Base-by-base conservation (phyloP, 2,329 filamentous ascomycete genomes). In the Penicillium sp. region DNA sequence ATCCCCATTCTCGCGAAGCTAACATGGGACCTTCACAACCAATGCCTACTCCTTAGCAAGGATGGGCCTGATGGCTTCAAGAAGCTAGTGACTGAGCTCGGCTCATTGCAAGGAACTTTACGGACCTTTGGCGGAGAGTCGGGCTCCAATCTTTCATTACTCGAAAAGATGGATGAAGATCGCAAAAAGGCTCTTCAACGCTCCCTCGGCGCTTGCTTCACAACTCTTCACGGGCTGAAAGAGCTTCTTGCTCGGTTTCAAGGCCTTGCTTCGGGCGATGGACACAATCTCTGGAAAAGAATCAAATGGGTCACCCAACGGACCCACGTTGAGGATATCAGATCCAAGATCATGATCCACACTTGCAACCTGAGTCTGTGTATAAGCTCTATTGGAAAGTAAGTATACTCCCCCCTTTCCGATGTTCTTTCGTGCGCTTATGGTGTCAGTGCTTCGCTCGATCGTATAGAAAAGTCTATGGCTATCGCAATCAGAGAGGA, bases 61-160 rank as follows among this genome's bases (percentile, higher is more conserved):
- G 63, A 66, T 42, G 66, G 65, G 4, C 68, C 69, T 1, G 63
- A 68, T 38, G 67, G 62, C 3, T 70, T 70, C 43, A 60, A 59
- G 22, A 63, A 60, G 49, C 61, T 72, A 10, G 59, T 67, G 3
- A 63, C 58, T 21, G 65, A 66, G 18, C 57, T 72, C 13, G 60
- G 57, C 9, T 66, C 61, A 3, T 54, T 71, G n/a, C 66, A 70
- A 50, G 61, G 55, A 5, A 59, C 56, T 4, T 56, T 70, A 13
- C 52, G 60, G 24, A 53, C 53, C 9, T 41, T 71, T 8, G 44
- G 56, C 16, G 63, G 70, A 34, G 56, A 68, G 50, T 47, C 66
- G n/a, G 60, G 50, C 40, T 67, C 60, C 1, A 66, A 64, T 27
- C 42, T 49, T 11, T 60, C 59, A 1, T 66, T 63, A 36, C 60